Conservation (phyloP, 108 stramenopile genomes). For the Nannochloropsis gaditana region DNA sequence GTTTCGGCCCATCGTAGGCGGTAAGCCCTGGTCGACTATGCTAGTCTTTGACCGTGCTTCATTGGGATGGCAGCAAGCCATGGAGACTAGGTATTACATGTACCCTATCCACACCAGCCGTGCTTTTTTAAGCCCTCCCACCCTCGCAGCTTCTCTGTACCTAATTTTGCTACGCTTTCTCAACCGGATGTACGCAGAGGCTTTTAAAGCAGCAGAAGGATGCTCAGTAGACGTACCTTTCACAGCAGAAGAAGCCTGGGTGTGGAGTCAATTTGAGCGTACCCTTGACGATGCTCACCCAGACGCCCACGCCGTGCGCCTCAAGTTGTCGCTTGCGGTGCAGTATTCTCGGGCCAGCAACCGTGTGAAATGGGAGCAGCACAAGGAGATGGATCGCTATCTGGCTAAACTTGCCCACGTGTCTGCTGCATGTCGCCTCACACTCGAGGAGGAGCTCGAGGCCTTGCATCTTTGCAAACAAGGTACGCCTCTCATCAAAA, state of each 20-base stretch:
- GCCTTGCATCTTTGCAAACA: conserved; percentile 38
- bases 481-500: conserved; percentile 37
- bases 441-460: conserved; percentile 53
- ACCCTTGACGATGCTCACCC: conserved; percentile 45
- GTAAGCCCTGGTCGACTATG: conserved; percentile 33
- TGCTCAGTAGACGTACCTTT: conserved; percentile 37
- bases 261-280: conserved; percentile 25
- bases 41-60: conserved; percentile 32
- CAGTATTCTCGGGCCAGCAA: conserved; percentile 28
- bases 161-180: conserved; percentile 44
- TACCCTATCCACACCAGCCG: conserved; percentile 46
- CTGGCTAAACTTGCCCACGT: conserved; percentile 42
- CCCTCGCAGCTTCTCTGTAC: conserved; percentile 40
- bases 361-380: conserved; percentile 44
- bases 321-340: conserved; percentile 46
- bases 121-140: conserved; percentile 29
- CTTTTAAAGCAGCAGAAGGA: conserved; percentile 34
- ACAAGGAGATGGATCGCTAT: conserved; percentile 48
- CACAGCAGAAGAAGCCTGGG: conserved; percentile 21
- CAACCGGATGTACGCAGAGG: conserved; percentile 42
- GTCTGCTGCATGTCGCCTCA: conserved; percentile 54
- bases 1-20: conserved; percentile 25
- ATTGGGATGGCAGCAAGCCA: neutral
- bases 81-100: conserved; percentile 38
- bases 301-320: conserved; percentile 47